Conservation (phyloP, 2,329 filamentous ascomycete genomes). For the Diaporthe vaccinii region DNA sequence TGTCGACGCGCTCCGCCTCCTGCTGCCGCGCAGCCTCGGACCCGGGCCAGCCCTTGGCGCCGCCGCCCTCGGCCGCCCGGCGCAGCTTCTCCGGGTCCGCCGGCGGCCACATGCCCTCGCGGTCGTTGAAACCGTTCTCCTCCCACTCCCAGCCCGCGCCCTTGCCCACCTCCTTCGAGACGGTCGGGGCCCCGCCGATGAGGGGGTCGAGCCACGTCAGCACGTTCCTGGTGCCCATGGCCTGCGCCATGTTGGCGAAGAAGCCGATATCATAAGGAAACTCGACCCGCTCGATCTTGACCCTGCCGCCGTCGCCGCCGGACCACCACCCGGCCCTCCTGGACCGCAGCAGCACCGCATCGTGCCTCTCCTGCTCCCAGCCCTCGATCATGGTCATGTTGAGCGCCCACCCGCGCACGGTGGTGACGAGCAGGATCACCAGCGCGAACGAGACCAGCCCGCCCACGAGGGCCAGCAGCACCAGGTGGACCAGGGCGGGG, state of each 20-base stretch:
- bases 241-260: conserved; percentile 79
- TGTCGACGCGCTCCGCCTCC: conserved; percentile 37
- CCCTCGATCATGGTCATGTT: conserved; percentile 87
- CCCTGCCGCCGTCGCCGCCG: conserved; percentile 44
- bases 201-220: conserved; percentile 80
- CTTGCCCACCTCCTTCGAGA: conserved; percentile 48
- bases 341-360: conserved; percentile 65
- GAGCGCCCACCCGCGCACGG: conserved; percentile 70
- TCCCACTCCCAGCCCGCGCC: conserved; percentile 73
- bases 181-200: conserved; percentile 62
- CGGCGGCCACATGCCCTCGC: conserved; percentile 72
- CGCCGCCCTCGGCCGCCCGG: conserved; percentile 49
- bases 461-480: conserved; percentile 70
- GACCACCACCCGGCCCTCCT: conserved; percentile 58
- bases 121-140: conserved; percentile 83
- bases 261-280: conserved; percentile 87
- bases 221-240: conserved; percentile 78
- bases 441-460: conserved; percentile 73
- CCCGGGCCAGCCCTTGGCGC: conserved; percentile 52
- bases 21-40: conserved; percentile 46
- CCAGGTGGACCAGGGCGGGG: conserved; percentile 70
- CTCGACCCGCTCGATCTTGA: conserved; percentile 73
- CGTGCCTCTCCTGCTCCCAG: conserved; percentile 79
- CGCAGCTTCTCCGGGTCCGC: conserved; percentile 72
- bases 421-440: conserved; percentile 74